Evolutionary conservation across 1,139 yeast genomes (phyloP).

Genomic region (Debaryomyces coudertii): DNA sequence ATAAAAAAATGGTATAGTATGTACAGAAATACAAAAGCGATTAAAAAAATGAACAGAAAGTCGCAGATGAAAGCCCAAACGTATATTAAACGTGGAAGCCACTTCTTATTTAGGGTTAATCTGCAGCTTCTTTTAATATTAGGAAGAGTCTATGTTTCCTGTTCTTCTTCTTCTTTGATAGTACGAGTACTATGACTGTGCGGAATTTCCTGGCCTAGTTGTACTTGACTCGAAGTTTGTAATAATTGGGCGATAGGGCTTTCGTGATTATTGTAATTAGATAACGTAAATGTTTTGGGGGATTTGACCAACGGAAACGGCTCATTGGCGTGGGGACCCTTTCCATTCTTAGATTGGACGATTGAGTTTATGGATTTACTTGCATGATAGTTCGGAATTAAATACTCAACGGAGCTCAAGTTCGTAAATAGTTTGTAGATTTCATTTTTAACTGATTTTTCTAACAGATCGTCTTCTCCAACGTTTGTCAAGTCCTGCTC

Average conservation of each 20-base stretch:
- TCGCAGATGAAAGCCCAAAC: not conserved
- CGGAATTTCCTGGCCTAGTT: conserved; percentile 15
- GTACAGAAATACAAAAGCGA: not conserved
- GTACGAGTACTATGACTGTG: conserved; percentile 41
- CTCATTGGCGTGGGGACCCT: conserved; percentile 2
- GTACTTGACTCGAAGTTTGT: conserved; percentile 19
- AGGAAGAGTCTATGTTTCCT: conserved; percentile 19
- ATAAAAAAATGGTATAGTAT: no score
- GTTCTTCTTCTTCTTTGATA: conserved; percentile 42
- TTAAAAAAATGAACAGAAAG: not conserved
- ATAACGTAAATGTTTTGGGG: conserved; percentile 47
- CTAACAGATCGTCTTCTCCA: conserved; percentile 35
- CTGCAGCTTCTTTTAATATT: not conserved
- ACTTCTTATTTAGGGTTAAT: not conserved
- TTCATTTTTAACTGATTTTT: conserved; percentile 40
- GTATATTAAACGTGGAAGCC: not conserved
- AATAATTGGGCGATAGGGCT: conserved; percentile 45
- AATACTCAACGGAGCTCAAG: conserved; percentile 39
- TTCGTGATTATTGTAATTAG: conserved; percentile 41
- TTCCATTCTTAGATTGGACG: not conserved
- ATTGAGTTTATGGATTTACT: conserved; percentile 25
- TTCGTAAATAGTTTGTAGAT: conserved; percentile 40
- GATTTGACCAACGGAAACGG: conserved; percentile 42
- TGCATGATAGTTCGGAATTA: conserved; percentile 43
- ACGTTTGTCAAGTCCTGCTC: conserved; percentile 1